Percentiles rank a stretch among this genome's conserved stretches.
Evolutionary conservation across 2,329 filamentous ascomycete species (phyloP).

Genomic region (Verticillium dahliae): DNA sequence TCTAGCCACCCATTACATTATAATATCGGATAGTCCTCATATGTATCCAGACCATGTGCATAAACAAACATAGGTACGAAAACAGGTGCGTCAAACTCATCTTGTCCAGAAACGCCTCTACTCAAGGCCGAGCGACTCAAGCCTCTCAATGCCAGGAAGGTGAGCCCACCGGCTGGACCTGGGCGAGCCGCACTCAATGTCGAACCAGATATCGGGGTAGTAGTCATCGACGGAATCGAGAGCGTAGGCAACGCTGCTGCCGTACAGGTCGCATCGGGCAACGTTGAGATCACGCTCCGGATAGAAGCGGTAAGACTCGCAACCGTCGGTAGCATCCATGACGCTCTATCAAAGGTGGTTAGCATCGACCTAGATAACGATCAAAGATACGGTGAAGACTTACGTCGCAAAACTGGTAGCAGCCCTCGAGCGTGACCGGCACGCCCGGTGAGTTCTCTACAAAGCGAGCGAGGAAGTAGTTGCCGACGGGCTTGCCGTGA

Average conservation of each 20-base stretch:
- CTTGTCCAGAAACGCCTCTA: background rate
- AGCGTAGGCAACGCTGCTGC: conserved; percentile 21
- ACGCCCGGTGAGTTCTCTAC: conserved; percentile 24
- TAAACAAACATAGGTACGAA: background rate
- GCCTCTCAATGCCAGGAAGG: conserved; percentile 7
- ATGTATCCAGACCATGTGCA: background rate
- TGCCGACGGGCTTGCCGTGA: conserved; percentile 24
- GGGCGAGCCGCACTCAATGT: conserved; percentile 28
- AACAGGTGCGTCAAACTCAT: background rate
- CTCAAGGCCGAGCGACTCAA: conserved; percentile 6
- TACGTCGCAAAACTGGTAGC: conserved; percentile 34
- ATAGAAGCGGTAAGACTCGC: conserved; percentile 29
- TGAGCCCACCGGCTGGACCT: conserved; percentile 14
- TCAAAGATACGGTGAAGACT: conserved; percentile 6
- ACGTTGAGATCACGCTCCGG: conserved; percentile 19
- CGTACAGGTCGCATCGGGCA: conserved; percentile 28
- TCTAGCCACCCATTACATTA: background rate
- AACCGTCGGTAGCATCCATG: conserved; percentile 22
- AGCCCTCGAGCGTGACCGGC: conserved; percentile 29
- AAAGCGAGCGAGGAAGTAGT: conserved; percentile 31
- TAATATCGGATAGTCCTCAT: background rate
- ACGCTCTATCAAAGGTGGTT: conserved; percentile 17
- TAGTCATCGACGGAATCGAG: conserved; percentile 20
- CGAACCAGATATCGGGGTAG: conserved; percentile 25
- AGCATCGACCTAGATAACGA: background rate